Evolutionary conservation across 2,329 filamentous ascomycete species (phyloP), one percentile per base, ranked within the genome.

Genomic region (Thyridium curvatum): DNA sequence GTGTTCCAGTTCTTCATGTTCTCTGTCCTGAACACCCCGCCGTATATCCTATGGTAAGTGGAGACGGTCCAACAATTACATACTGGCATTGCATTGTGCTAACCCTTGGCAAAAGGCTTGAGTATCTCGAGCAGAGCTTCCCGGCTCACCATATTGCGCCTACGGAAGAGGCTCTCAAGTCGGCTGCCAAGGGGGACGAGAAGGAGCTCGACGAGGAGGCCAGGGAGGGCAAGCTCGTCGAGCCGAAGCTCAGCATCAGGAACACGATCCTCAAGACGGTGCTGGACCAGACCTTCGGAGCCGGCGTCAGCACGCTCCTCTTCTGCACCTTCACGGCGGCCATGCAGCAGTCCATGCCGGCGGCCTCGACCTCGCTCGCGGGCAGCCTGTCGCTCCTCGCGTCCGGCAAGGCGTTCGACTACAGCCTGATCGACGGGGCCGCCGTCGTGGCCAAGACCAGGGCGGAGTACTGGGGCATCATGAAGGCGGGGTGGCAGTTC

Each of bases 1-100:
- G 70, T 94, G 32, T 64, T 89, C 49, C 85, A 89, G 56, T 95
- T 94, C 61, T 64, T 86, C 37, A 54, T 87, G 38, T 94, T 83
- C 66, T 77, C 82, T 47, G 55, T 86, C 28, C 55, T 94, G 42
- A 82, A 74, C 59, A 84, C 82, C 31, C 88, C 89, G 3, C 85
- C 85, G 33, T 96, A 96, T 62, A 86, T 88, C 55, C 56, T 86
- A 51, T 95, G 88, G 89, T 79, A 59, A 50, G 64, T 59, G 30
- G 13, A 8, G n/a, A n/a, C n/a, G n/a, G n/a, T 33, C 16, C 15
- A 32, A 9, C 13, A 4, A 18, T 32, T 10, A 26, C 21, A 26
- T 26, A n/a, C n/a, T n/a, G n/a, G n/a, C 16, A 12, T 32, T 12
- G 28, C 28, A 34, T n/a, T 32, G 35, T 35, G 42, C 42, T 46